Conservation (phyloP, 306 rosid genomes). For the Quercus robur region DNA sequence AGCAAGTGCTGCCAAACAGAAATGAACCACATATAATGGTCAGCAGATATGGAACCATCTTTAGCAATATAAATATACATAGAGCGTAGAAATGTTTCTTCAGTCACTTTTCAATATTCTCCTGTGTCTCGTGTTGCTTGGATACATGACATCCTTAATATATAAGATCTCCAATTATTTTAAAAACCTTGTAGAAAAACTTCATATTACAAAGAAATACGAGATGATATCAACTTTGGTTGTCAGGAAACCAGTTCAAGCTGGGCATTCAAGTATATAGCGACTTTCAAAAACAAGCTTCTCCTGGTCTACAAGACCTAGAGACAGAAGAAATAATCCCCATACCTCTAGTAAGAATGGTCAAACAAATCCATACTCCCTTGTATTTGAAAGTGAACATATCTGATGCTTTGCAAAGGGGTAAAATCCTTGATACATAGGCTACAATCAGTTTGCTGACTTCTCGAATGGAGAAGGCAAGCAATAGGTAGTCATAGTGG, state of each 20-base stretch:
- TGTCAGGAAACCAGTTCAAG: too few species aligned
- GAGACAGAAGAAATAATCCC: constrained; percentile 4
- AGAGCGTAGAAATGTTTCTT: not conserved
- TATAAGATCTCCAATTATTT: too few species aligned
- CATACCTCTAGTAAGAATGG: constrained; percentile 72
- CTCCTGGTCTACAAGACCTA: too few species aligned
- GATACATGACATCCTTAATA: not conserved
- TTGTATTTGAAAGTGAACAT: constrained; percentile 75
- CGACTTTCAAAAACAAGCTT: not conserved
- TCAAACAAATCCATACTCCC: constrained; percentile 81
- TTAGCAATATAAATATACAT: not conserved
- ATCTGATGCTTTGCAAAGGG: constrained; percentile 25
- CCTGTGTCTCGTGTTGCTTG: not conserved
- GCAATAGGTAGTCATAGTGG: too few species aligned
- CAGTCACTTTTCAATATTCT: not conserved
- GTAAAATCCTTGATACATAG: too few species aligned
- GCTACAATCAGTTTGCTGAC: too few species aligned
- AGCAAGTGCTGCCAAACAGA: constrained; percentile 54
- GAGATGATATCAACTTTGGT: too few species aligned
- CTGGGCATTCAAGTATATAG: too few species aligned
- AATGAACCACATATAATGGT: constrained; percentile 1
- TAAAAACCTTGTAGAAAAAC: too few species aligned
- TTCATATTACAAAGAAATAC: too few species aligned
- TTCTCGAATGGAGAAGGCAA: too few species aligned
- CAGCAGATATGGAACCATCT: too few species aligned